Evolutionary conservation across 2,329 filamentous ascomycete species (phyloP).

Genomic region (Didymella pinodella): DNA sequence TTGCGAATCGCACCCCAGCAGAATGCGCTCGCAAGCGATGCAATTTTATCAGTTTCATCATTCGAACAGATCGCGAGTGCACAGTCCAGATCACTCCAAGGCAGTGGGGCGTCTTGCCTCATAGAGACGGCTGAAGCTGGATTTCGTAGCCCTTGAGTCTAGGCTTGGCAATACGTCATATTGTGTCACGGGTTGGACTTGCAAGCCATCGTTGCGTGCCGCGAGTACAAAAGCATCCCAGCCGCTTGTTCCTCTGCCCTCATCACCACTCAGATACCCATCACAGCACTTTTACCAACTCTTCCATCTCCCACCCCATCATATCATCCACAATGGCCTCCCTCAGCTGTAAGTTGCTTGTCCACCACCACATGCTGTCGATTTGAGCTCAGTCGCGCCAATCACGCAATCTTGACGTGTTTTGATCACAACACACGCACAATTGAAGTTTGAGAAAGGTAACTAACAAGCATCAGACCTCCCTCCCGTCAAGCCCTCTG

Average conservation of each 20-base stretch:
- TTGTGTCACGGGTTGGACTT: constrained; percentile 34
- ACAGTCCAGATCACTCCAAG: constrained; percentile 30
- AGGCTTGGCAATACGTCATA: constrained; percentile 45
- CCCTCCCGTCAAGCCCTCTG: constrained; percentile 92
- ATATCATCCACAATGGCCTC: constrained; percentile 62
- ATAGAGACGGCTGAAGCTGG: constrained; percentile 32
- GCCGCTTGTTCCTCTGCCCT: constrained; percentile 36
- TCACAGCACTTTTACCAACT: constrained; percentile 19
- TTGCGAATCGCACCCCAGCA: constrained; percentile 9
- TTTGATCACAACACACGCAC: constrained; percentile 11
- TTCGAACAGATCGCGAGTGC: constrained; percentile 15
- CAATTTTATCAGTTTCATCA: constrained; percentile 27
- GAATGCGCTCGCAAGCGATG: constrained; percentile 16
- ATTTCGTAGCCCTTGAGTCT: constrained; percentile 25
- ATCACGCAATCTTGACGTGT: constrained; percentile 23
- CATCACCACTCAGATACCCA: constrained; percentile 27
- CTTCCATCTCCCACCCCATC: constrained; percentile 28
- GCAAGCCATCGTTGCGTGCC: constrained; percentile 30
- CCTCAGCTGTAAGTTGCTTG: constrained; percentile 62
- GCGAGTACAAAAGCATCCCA: constrained; percentile 45
- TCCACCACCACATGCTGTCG: background rate
- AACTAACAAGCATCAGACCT: constrained; percentile 61
- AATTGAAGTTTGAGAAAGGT: background rate
- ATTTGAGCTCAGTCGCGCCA: constrained; percentile 9
- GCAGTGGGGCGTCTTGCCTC: constrained; percentile 25